Percentiles rank a stretch among this genome's conserved stretches.
These are phyloP conservation scores for Paecilomyces sp. DNA, from an alignment of 2,329 filamentous ascomycete species.

Conservation along the genomic window DNA sequence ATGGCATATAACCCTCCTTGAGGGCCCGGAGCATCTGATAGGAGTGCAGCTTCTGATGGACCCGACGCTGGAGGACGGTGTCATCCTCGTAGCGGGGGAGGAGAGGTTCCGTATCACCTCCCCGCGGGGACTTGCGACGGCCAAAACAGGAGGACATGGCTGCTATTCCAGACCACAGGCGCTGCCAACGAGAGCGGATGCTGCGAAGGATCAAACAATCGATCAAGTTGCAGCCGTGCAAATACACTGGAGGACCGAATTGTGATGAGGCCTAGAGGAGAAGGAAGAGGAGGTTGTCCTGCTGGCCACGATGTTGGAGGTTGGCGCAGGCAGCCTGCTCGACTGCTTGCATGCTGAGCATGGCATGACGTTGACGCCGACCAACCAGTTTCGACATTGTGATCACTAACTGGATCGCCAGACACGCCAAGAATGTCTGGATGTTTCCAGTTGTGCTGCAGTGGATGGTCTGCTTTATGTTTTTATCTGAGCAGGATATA, in stretches of 20 bases:
- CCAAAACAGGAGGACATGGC: constrained; percentile 61
- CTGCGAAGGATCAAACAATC: background rate
- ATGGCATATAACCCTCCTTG: constrained; percentile 81
- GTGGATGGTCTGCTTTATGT: no score
- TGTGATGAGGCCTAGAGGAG: background rate
- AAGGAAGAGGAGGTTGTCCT: background rate
- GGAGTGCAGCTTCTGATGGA: constrained; percentile 84
- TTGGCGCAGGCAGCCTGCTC: background rate
- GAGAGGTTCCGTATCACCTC: constrained; percentile 66
- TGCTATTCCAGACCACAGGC: background rate
- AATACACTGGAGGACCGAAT: background rate
- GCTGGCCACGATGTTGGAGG: background rate
- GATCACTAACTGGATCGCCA: background rate
- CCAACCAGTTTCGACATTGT: background rate
- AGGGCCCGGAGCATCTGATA: constrained; percentile 87
- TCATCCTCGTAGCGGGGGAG: constrained; percentile 71
- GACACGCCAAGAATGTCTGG: background rate
- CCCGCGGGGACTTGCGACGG: constrained; percentile 40
- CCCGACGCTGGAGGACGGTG: constrained; percentile 65
- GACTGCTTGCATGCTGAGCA: background rate
- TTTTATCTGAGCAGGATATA: no score
- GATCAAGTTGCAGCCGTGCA: background rate
- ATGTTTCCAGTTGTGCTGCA: background rate
- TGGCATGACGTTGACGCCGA: background rate
- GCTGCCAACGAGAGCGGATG: background rate